Evolutionary conservation across 2,329 filamentous ascomycete species (phyloP).

Genomic region (Ophiognomonia clavigignenti-juglandacearum): DNA sequence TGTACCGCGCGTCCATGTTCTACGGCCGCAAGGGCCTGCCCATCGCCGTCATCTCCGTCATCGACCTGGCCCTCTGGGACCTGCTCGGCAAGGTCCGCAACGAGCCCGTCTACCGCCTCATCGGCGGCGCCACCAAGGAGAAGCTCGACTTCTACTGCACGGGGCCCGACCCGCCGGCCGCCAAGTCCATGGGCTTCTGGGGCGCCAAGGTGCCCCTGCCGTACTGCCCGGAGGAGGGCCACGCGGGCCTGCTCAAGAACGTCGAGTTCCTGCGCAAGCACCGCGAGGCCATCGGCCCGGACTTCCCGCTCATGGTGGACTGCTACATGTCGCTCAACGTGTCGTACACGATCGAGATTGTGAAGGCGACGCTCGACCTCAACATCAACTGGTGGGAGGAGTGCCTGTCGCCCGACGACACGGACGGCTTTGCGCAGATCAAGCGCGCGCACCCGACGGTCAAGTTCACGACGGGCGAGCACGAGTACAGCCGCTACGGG

Average conservation of each 20-base stretch:
- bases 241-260: slow-evolving; percentile 78
- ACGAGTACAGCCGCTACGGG: slow-evolving; percentile 90
- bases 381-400: slow-evolving; percentile 98
- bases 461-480: slow-evolving; percentile 94
- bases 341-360: slow-evolving; percentile 85
- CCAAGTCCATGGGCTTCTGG: slow-evolving; percentile 83
- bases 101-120: slow-evolving; percentile 91
- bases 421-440: slow-evolving; percentile 82
- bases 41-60: slow-evolving; percentile 87
- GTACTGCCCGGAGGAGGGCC: slow-evolving; percentile 84
- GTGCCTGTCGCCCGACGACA: slow-evolving; percentile 85
- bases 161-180: slow-evolving; percentile 74
- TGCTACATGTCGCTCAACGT: slow-evolving; percentile 97
- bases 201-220: slow-evolving; percentile 87
- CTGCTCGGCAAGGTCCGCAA: slow-evolving; percentile 84
- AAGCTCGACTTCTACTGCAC: slow-evolving; percentile 92
- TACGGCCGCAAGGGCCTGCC: slow-evolving; percentile 91
- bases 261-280: slow-evolving; percentile 83
- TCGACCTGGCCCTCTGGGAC: slow-evolving; percentile 91
- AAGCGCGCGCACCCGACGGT: slow-evolving; percentile 85
- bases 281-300: slow-evolving; percentile 76
- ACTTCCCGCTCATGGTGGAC: slow-evolving; percentile 92
- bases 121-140: slow-evolving; percentile 82
- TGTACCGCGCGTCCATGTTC: slow-evolving; percentile 96
- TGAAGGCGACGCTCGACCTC: slow-evolving; percentile 74